These are phyloP conservation scores for Thielaviopsis musarum DNA, from an alignment of 2,329 filamentous ascomycete species.

Conservation along the genomic window DNA sequence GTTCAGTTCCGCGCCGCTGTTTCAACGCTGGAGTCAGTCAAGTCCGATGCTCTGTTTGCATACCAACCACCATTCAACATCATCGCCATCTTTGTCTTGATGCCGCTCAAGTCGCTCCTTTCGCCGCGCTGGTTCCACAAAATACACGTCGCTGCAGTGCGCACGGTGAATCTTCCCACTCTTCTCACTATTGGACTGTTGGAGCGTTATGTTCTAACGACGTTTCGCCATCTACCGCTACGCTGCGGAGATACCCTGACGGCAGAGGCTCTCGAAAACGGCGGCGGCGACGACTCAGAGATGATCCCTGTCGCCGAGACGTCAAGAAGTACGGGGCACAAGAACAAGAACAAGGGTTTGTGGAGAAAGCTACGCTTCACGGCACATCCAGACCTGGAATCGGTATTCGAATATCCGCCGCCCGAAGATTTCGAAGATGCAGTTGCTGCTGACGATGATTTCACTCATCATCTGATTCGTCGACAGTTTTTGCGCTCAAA, in stretches of 20 bases:
- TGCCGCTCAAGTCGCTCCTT: slow-evolving; percentile 63
- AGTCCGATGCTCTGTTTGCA: slow-evolving; percentile 66
- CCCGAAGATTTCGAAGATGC: slow-evolving; percentile 42
- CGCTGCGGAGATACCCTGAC: slow-evolving; percentile 10
- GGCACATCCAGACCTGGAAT: slow-evolving; percentile 53
- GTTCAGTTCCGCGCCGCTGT: slow-evolving; percentile 71
- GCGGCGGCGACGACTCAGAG: slow-evolving; percentile 7
- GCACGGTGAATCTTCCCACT: slow-evolving; percentile 57
- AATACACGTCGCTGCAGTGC: slow-evolving; percentile 63
- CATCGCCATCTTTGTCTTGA: slow-evolving; percentile 52
- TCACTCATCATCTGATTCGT: slow-evolving; percentile 40
- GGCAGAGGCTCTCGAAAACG: slow-evolving; percentile 10
- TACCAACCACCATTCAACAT: slow-evolving; percentile 77
- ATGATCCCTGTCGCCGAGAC: slow-evolving; percentile 3
- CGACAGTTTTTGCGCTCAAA: slow-evolving; percentile 35
- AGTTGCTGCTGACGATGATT: slow-evolving; percentile 40
- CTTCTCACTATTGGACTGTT: slow-evolving; percentile 53
- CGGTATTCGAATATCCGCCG: slow-evolving; percentile 55
- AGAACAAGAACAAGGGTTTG: slow-evolving; percentile 22
- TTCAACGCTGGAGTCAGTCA: slow-evolving; percentile 70
- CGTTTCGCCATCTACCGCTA: slow-evolving; percentile 23
- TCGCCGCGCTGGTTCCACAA: slow-evolving; percentile 82
- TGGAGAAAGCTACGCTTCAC: slow-evolving; percentile 54
- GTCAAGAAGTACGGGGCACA: not conserved
- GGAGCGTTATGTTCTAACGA: slow-evolving; percentile 49